These are phyloP conservation scores for Albizia julibrissin DNA, from an alignment of 306 rosid genomes.

Conservation along the genomic window DNA sequence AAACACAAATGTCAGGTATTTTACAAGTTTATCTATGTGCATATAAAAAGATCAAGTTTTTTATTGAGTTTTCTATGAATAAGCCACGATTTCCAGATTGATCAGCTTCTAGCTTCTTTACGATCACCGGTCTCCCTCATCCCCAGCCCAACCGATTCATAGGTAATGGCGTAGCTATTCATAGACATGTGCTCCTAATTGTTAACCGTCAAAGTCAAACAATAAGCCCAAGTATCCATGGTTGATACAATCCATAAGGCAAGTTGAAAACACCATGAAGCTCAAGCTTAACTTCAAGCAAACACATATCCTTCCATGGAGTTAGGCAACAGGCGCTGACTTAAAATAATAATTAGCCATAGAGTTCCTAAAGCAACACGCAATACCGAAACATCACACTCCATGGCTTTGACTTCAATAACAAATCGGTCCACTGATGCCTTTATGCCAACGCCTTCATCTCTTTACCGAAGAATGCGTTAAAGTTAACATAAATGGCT, in stretches of 20 bases:
- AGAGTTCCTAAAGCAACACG: neutral
- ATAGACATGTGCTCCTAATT: neutral
- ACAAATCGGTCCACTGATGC: neutral
- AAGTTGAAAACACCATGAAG: no score
- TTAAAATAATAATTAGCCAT: neutral
- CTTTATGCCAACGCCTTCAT: neutral
- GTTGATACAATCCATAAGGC: neutral
- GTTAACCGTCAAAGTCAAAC: neutral
- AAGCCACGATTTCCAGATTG: neutral
- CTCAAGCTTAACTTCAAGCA: neutral
- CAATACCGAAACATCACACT: neutral
- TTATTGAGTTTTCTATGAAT: conserved; percentile 5
- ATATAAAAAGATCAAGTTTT: neutral
- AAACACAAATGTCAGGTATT: conserved; percentile 18
- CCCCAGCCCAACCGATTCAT: neutral
- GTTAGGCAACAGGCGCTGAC: neutral
- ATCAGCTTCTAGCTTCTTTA: neutral
- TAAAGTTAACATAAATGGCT: neutral
- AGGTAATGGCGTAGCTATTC: neutral
- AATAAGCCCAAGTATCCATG: conserved; percentile 2
- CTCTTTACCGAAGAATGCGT: neutral
- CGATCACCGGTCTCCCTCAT: neutral
- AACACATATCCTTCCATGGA: neutral
- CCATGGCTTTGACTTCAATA: neutral
- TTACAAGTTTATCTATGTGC: neutral